These are phyloP conservation scores for Alloteropsis angusta DNA, from an alignment of 202 grass and related monocot species.

Conservation along the genomic window DNA sequence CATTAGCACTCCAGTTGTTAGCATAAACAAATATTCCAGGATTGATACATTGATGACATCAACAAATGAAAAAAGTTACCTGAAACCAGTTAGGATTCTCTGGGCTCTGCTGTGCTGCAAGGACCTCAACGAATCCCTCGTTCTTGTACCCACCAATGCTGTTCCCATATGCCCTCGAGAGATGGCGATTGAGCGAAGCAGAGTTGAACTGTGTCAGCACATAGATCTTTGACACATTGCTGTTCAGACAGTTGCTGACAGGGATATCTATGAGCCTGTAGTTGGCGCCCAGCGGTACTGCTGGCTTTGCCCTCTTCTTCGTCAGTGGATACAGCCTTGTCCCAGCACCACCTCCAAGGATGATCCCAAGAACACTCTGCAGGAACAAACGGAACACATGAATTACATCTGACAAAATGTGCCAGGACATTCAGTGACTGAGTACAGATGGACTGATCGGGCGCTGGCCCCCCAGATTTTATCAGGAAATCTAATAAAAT, in stretches of 20 bases:
- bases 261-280: conserved; percentile 96
- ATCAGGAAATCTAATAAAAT: not conserved
- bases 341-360: conserved; percentile 91
- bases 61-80: conserved; percentile 34
- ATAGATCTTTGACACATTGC: conserved; percentile 90
- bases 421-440: not conserved
- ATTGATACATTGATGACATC: not conserved
- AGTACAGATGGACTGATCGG: not conserved
- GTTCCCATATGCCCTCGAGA: conserved; percentile 81
- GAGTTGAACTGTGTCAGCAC: conserved; percentile 97
- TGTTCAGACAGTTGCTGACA: conserved; percentile 95
- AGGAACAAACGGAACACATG: conserved; percentile 6
- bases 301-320: conserved; percentile 94
- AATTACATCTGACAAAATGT: not conserved
- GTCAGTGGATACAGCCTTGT: conserved; percentile 89
- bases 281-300: conserved; percentile 83
- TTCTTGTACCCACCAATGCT: conserved; percentile 95
- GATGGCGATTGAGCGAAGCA: conserved; percentile 81
- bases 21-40: not conserved
- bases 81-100: conserved; percentile 99
- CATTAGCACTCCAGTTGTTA: not conserved
- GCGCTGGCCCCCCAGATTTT: not conserved
- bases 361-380: conserved; percentile 97
- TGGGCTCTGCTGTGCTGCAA: conserved; percentile 87
- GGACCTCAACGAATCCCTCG: conserved; percentile 92